Conservation (phyloP, 192 early-diverging fungal genomes). For the Phycomyces nitens region DNA sequence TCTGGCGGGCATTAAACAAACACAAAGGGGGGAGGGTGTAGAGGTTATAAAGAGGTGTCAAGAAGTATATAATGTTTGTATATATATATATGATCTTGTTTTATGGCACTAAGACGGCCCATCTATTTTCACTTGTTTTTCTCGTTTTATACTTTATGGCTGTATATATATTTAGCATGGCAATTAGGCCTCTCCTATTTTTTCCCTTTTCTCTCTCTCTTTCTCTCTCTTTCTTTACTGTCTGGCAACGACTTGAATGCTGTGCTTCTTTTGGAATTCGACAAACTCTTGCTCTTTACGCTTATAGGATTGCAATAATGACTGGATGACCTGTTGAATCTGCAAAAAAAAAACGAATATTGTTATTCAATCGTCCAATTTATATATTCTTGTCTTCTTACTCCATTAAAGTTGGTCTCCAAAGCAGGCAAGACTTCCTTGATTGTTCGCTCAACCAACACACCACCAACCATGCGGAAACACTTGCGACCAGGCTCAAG, state of each 20-base stretch:
- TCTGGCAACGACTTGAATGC: conserved; percentile 62
- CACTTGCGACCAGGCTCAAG: conserved; percentile 83
- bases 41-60: too few species aligned
- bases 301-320: conserved; percentile 76
- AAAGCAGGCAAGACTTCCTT: conserved; percentile 88
- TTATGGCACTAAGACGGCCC: too few species aligned
- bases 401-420: conserved; percentile 80
- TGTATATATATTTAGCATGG: too few species aligned
- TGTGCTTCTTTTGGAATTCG: conserved; percentile 87
- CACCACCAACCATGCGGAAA: conserved; percentile 90
- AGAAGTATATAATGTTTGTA: too few species aligned
- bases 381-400: conserved; percentile 31
- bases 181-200: too few species aligned
- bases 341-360: conserved; percentile 23
- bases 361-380: too few species aligned
- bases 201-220: background rate
- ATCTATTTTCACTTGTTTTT: too few species aligned
- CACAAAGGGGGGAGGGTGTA: too few species aligned
- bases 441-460: conserved; percentile 90
- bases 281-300: conserved; percentile 85
- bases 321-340: conserved; percentile 76
- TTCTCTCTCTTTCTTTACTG: conserved; percentile 14
- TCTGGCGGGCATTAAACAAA: too few species aligned
- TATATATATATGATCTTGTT: too few species aligned
- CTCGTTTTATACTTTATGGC: background rate